phyloP scores from a whole-genome alignment of 129 eudicot genomes.

The Erigeron canadensis region DNA sequence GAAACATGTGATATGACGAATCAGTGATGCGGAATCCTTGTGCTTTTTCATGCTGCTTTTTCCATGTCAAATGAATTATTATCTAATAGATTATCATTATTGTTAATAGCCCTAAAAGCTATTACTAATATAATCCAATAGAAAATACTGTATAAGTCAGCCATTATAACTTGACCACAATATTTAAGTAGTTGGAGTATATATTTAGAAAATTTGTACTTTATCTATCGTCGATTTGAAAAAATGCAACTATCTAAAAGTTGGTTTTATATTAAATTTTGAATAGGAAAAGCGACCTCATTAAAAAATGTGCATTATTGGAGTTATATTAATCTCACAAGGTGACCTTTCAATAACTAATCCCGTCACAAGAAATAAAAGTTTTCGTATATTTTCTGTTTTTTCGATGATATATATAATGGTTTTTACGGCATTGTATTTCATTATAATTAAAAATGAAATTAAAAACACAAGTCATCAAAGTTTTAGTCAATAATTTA shows the following conservation, averaged over 20 bases:
- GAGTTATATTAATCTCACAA: not conserved
- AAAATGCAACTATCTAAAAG: not conserved
- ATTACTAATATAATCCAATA: too few species aligned
- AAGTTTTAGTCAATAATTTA: too few species aligned
- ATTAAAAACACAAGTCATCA: too few species aligned
- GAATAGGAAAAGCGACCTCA: not conserved
- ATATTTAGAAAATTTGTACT: not conserved
- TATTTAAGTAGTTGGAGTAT: too few species aligned
- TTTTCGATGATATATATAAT: too few species aligned
- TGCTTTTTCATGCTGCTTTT: conserved; percentile 12
- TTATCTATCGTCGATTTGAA: too few species aligned
- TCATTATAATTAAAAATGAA: too few species aligned
- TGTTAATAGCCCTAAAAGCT: too few species aligned
- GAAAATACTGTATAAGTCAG: too few species aligned
- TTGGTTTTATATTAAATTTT: conserved; percentile 9
- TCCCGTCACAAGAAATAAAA: not conserved
- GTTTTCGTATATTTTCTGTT: too few species aligned
- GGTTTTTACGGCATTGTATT: too few species aligned
- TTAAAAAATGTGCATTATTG: conserved; percentile 3
- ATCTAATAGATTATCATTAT: not conserved
- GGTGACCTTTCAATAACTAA: conserved; percentile 7
- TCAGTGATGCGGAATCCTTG: conserved; percentile 5
- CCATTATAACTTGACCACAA: too few species aligned
- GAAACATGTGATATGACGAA: conserved; percentile 6
- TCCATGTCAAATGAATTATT: not conserved